Evolutionary conservation across 1,139 yeast genomes (phyloP).

Genomic region (Geotrichum siamense): DNA sequence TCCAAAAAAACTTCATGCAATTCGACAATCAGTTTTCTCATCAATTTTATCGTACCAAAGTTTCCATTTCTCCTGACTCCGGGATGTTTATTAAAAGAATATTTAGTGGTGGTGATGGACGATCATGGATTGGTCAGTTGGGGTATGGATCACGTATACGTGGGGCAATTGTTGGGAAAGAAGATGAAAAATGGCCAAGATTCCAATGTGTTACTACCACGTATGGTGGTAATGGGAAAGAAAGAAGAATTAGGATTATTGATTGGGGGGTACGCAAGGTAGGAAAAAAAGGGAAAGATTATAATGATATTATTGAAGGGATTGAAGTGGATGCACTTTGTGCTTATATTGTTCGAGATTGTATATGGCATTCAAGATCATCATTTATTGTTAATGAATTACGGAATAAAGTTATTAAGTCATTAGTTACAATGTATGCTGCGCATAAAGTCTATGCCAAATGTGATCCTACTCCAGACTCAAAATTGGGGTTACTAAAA

Average conservation of each 20-base stretch:
- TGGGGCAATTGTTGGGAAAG: too few species aligned
- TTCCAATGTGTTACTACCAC: slow-evolving; percentile 1
- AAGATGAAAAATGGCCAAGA: neutral
- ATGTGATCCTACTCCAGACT: neutral
- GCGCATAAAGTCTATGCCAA: neutral
- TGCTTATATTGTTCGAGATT: neutral
- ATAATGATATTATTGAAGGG: neutral
- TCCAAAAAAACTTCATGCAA: too few species aligned
- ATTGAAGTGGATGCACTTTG: neutral
- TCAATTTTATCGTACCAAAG: too few species aligned
- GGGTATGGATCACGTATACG: neutral
- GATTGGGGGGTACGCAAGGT: neutral
- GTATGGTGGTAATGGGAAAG: neutral
- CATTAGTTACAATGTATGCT: neutral
- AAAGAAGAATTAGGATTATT: neutral
- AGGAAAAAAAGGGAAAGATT: neutral
- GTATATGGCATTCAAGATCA: neutral
- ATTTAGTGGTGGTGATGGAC: neutral
- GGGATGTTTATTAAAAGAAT: neutral
- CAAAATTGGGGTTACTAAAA: neutral
- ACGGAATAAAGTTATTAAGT: neutral
- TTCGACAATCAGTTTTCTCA: too few species aligned
- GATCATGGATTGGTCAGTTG: neutral
- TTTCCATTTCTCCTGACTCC: neutral
- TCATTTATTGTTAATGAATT: neutral